A percentile compares a stretch with the other conserved stretches of the same genome.
Conservation (phyloP, 1,139 yeast species). For the Scheffersomyces segobiensis region DNA sequence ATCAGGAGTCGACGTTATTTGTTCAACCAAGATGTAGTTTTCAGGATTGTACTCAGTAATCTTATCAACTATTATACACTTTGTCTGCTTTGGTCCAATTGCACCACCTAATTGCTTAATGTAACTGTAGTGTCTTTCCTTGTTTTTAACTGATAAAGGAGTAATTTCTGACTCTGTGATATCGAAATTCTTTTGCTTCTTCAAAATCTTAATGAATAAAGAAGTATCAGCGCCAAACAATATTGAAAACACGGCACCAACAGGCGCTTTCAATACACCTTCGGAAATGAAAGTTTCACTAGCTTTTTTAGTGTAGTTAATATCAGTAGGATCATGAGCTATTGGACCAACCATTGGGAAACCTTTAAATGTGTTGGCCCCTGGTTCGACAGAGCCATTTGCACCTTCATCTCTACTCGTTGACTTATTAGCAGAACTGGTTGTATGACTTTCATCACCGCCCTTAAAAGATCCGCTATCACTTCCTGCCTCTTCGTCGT, state of each 20-base stretch:
- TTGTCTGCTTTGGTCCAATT: slow-evolving; percentile 93
- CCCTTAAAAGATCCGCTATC: neutral
- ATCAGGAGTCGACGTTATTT: slow-evolving; percentile 81
- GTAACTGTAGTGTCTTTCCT: slow-evolving; percentile 65
- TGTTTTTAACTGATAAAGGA: slow-evolving; percentile 24
- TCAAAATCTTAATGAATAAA: slow-evolving; percentile 54
- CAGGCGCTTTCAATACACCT: slow-evolving; percentile 68
- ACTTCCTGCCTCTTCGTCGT: neutral
- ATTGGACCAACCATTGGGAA: slow-evolving; percentile 40
- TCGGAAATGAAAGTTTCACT: slow-evolving; percentile 66
- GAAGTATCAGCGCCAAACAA: slow-evolving; percentile 74
- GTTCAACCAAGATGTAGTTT: slow-evolving; percentile 57
- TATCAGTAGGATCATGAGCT: slow-evolving; percentile 37
- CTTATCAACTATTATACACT: slow-evolving; percentile 74
- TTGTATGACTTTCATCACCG: neutral
- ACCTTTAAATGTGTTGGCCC: slow-evolving; percentile 30
- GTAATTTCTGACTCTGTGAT: slow-evolving; percentile 55
- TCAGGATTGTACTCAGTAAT: slow-evolving; percentile 65
- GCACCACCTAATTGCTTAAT: slow-evolving; percentile 79
- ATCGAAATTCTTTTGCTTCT: slow-evolving; percentile 72
- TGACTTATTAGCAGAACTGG: neutral
- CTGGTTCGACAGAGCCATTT: neutral
- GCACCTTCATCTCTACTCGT: neutral
- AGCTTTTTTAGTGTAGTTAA: slow-evolving; percentile 49
- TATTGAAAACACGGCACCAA: slow-evolving; percentile 72